Base-by-base conservation (phyloP, 192 early-diverging fungal species). In the Rhizophagus clarus region DNA sequence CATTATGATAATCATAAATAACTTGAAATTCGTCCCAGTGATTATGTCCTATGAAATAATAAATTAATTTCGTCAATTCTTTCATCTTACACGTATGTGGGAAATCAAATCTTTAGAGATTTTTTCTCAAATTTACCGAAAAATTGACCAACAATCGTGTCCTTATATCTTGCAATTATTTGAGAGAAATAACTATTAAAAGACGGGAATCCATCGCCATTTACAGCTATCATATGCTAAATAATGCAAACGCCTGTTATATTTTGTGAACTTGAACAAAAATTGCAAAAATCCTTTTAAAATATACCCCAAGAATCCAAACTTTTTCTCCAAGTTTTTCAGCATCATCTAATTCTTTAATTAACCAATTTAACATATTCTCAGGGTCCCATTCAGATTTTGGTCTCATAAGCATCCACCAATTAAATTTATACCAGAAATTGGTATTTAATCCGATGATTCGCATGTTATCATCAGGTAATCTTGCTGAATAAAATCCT, bases 341-440 rank as follows among this genome's bases (percentile, higher is more conserved):
- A 26, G 90, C 83, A 56, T 82, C 83, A 34, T 88, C 84, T 10
- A 91, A 77, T 61, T 90, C 81, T 2, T 77, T 31, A 47, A 91
- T 74, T 3, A 91, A 61, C 89, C 89, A 90, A 37, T 80, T 76
- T 37, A 91, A 81, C 12, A 88, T 82, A 22, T 85, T 84, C 66
- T 90, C 85, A 20, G 88, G 88, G 70, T 91, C 88, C 73, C 80
- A 74, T 22, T 82, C 83, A 34, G 85, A 79, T 15, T 40, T 68
- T 24, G 81, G 81, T 22, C 83, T 56, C 24, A 81, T 83, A 79
- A 88, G 85, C 12, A 89, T 80, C 84, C 88, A 90, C 77, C 85
- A 88, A 83, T 91, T 90, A 14, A 87, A 22, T 29, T 82, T 87
- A 71, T 91, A 91, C 32, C 89, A 91, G 61, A 89, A 91, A 74